phyloP scores from a whole-genome alignment of 306 rosid species.

The Canavalia ensiformis region DNA sequence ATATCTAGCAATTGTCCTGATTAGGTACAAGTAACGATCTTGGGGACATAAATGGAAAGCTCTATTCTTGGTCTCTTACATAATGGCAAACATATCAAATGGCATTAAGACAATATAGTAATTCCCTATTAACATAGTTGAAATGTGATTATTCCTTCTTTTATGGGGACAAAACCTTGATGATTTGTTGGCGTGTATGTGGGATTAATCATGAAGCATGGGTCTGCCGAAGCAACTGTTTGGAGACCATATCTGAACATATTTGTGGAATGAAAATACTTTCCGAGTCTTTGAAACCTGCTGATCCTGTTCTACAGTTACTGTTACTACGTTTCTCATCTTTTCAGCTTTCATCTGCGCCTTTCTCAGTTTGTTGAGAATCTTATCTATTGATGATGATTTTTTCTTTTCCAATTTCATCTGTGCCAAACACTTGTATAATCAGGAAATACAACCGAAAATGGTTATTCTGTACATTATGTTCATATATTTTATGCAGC shows the following conservation, averaged over 20 bases:
- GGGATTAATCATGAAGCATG: slow-evolving; percentile 17
- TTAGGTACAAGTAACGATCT: neutral
- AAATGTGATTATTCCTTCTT: slow-evolving; percentile 29
- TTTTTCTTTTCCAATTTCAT: slow-evolving; percentile 86
- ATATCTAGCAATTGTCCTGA: no score
- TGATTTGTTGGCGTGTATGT: neutral
- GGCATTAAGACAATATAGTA: neutral
- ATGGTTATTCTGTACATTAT: neutral
- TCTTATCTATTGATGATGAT: slow-evolving; percentile 86
- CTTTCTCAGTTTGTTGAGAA: slow-evolving; percentile 73
- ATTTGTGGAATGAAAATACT: slow-evolving; percentile 46
- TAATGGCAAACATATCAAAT: slow-evolving; percentile 8
- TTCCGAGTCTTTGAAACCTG: slow-evolving; percentile 46
- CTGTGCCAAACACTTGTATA: slow-evolving; percentile 58
- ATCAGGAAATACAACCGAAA: slow-evolving; percentile 15
- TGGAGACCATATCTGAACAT: slow-evolving; percentile 46
- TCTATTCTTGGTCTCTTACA: neutral
- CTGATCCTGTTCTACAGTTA: slow-evolving; percentile 35
- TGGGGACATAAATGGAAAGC: neutral
- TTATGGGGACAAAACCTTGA: neutral
- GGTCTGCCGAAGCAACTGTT: slow-evolving; percentile 48
- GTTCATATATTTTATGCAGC: neutral
- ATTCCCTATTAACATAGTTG: neutral
- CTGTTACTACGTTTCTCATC: slow-evolving; percentile 64
- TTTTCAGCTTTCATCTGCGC: slow-evolving; percentile 79